Evolutionary conservation across 1,139 yeast species (phyloP).

Genomic region (Lodderomyces elongisporus): DNA sequence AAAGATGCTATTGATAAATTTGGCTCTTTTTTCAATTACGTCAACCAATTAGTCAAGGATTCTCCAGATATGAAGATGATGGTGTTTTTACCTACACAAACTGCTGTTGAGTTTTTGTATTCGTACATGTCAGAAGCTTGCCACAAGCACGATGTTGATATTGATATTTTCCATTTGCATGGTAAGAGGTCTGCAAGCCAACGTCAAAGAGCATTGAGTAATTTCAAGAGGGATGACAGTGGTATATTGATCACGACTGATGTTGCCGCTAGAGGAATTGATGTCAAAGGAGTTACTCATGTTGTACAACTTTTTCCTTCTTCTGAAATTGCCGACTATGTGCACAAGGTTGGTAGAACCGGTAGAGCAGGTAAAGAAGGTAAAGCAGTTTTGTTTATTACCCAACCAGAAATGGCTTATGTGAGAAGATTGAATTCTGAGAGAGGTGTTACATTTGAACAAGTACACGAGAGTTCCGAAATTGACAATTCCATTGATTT

Average conservation of each 20-base stretch:
- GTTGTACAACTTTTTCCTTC: conserved; percentile 82
- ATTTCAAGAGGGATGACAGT: conserved; percentile 45
- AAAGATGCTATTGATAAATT: conserved; percentile 45
- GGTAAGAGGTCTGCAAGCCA: conserved; percentile 47
- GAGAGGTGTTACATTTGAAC: conserved; percentile 49
- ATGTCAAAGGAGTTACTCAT: conserved; percentile 78
- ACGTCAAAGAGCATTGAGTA: conserved; percentile 23
- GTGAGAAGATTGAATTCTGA: conserved; percentile 36
- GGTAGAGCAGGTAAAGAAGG: conserved; percentile 91
- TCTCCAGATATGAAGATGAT: conserved; percentile 60
- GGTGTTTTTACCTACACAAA: conserved; percentile 76
- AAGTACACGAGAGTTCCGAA: conserved; percentile 4
- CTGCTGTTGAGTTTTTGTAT: conserved; percentile 49
- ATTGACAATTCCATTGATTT: conserved; percentile 7
- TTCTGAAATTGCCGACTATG: conserved; percentile 66
- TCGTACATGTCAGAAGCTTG: conserved; percentile 6
- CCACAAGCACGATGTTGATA: neutral
- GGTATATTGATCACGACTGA: conserved; percentile 79
- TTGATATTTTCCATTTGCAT: conserved; percentile 6
- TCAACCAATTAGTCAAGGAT: conserved; percentile 26
- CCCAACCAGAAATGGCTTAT: conserved; percentile 46
- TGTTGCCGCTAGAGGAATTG: conserved; percentile 97
- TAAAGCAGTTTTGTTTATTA: conserved; percentile 49
- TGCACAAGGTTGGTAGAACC: conserved; percentile 94
- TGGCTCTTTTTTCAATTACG: conserved; percentile 48